Evolutionary conservation across 768 basidiomycete species (phyloP).

Genomic region (Floccularia luteovirens): DNA sequence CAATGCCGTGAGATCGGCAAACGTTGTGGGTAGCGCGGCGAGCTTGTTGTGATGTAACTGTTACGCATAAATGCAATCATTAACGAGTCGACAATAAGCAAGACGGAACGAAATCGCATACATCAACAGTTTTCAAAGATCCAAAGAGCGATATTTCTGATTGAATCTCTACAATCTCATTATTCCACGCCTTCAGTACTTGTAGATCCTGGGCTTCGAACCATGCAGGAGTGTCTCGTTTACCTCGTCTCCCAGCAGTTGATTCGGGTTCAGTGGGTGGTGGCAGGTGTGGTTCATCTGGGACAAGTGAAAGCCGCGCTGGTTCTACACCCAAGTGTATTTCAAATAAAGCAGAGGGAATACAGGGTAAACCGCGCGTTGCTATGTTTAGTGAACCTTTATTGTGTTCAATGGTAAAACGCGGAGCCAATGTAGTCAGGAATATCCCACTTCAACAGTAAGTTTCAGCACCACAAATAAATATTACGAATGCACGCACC

Average conservation of each 20-base stretch:
- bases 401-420: no score
- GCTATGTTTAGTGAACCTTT: constrained; percentile 72
- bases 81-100: constrained; percentile 1
- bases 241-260: constrained; percentile 28
- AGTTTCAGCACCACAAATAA: constrained; percentile 30
- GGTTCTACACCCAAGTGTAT: constrained; percentile 73
- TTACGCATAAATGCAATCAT: constrained; percentile 4
- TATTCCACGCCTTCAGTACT: constrained; percentile 72
- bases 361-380: constrained; percentile 61
- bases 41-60: constrained; percentile 80
- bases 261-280: constrained; percentile 24
- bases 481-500: constrained; percentile 37
- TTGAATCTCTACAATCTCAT: constrained; percentile 73
- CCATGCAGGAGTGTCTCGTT: constrained; percentile 54
- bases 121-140: constrained; percentile 73
- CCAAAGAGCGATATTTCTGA: constrained; percentile 82
- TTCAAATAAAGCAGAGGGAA: constrained; percentile 75
- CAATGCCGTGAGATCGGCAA: constrained; percentile 62
- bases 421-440: no score
- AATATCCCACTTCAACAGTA: constrained; percentile 39
- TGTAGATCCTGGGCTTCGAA: constrained; percentile 78
- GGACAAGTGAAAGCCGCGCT: constrained; percentile 57
- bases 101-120: constrained; percentile 25
- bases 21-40: constrained; percentile 48
- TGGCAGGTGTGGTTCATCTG: constrained; percentile 48